Conservation (phyloP, 2,329 filamentous ascomycete genomes). For the Aspergillus alliaceus region DNA sequence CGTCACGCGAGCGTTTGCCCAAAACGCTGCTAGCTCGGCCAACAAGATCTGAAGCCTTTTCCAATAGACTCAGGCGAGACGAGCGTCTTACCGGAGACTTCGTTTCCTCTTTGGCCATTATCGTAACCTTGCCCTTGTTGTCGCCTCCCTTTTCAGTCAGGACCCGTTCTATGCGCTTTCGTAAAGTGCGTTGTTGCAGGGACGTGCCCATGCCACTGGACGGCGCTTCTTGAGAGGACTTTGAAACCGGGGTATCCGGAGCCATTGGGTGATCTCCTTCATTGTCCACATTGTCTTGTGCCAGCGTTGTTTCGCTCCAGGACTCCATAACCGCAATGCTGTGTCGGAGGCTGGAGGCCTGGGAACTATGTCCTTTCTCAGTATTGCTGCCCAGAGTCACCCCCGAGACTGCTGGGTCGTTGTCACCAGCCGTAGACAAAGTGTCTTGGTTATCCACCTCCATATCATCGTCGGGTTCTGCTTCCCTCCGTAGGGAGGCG, state of each 20-base stretch:
- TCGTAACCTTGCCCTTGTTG: constrained; percentile 23
- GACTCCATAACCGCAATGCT: constrained; percentile 44
- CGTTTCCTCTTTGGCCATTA: constrained; percentile 23
- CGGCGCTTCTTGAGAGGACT: constrained; percentile 32
- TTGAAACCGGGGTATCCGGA: constrained; percentile 37
- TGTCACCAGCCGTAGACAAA: constrained; percentile 23
- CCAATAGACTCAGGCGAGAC: constrained; percentile 44
- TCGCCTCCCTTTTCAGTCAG: constrained; percentile 27
- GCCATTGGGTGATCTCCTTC: constrained; percentile 29
- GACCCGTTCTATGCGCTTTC: constrained; percentile 31
- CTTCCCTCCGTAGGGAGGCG: constrained; percentile 35
- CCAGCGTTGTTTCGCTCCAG: constrained; percentile 24
- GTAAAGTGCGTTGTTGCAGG: constrained; percentile 31
- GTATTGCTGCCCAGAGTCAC: constrained; percentile 44
- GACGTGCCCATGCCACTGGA: constrained; percentile 23
- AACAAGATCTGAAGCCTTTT: constrained; percentile 47
- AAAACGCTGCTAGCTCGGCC: constrained; percentile 53
- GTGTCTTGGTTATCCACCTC: constrained; percentile 23
- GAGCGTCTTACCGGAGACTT: constrained; percentile 41
- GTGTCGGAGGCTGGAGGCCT: constrained; percentile 38
- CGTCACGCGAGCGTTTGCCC: constrained; percentile 62
- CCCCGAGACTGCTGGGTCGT: constrained; percentile 27
- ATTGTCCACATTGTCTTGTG: constrained; percentile 18
- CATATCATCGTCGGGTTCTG: constrained; percentile 26
- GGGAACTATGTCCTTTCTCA: constrained; percentile 32